A percentile compares a stretch with the other conserved stretches of the same genome.
Evolutionary conservation across 345 rosid genomes (phyloP).

Genomic region (Schrenkiella parvula): DNA sequence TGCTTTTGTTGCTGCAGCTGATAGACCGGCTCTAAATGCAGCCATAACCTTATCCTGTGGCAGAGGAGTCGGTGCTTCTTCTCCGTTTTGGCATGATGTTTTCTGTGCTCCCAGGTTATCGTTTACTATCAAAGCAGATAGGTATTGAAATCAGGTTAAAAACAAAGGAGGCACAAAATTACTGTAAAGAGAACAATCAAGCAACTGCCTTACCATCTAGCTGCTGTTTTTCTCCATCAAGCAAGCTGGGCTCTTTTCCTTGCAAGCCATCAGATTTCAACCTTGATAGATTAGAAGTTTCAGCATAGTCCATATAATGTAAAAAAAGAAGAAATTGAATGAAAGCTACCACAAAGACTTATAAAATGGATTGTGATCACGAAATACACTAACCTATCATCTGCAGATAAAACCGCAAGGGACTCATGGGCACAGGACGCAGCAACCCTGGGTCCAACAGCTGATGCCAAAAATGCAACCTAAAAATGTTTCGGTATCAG

Average conservation of each 20-base stretch:
- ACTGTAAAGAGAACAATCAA: conserved; percentile 1
- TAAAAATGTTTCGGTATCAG: conserved; percentile 31
- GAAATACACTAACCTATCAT: conserved; percentile 53
- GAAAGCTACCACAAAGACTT: not conserved
- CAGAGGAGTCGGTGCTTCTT: conserved; percentile 41
- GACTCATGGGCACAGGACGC: conserved; percentile 99
- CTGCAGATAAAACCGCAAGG: conserved; percentile 67
- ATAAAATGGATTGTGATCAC: not conserved
- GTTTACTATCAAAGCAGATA: conserved; percentile 30
- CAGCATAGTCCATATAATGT: conserved; percentile 14
- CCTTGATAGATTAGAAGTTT: conserved; percentile 39
- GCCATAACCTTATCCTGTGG: conserved; percentile 65
- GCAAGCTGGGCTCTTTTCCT: conserved; percentile 44
- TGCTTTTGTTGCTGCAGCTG: conserved; percentile 95
- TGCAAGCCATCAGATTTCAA: conserved; percentile 48
- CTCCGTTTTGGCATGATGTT: conserved; percentile 49
- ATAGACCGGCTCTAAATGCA: conserved; percentile 84
- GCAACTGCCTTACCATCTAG: conserved; percentile 41
- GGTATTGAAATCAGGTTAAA: not conserved
- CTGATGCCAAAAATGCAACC: conserved; percentile 97
- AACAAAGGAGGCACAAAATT: not conserved
- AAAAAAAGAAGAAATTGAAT: not conserved
- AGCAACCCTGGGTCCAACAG: conserved; percentile 98
- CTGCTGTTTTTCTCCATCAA: conserved; percentile 47
- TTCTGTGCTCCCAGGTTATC: conserved; percentile 38